Evolutionary conservation across 2,329 filamentous ascomycete species (phyloP), one percentile per base, ranked within the genome.

Genomic region (Aspergillus eucalypticola): DNA sequence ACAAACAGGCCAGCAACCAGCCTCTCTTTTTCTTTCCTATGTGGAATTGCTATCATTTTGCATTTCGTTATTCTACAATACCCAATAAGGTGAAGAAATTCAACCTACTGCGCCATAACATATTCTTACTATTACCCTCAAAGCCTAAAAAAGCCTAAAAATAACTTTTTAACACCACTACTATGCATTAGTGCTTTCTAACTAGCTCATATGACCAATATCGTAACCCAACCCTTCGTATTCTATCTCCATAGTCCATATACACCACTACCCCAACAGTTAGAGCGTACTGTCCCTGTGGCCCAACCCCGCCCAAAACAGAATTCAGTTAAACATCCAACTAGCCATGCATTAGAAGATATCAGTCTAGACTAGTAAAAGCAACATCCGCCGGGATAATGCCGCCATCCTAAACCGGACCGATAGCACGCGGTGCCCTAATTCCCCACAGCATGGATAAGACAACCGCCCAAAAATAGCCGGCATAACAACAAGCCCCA

Each of bases 391-490:
- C 39, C 19, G n/a, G 8, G 8, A n/a, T 29, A 27, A n/a, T 8
- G 3, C 17, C 17, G 21, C 44, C 44, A 46, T 25, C 11, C 25
- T 2, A 8, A 54, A 35, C 21, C 21, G 25, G 27, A 17, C 35
- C 11, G 25, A 5, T 35, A 53, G 17, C 23, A 32, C 7, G 19
- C 13, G 13, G 19, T 19, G 15, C 42, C 25, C 4, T 54, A 23
- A 17, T 4, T 46, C 6, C 15, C 39, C 42, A 25, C 53, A 23
- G 21, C 17, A 8, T 25, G 32, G 53, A 46, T 55, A 46, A 55
- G 53, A 55, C 53, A 27, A n/a, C 35, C 4, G n/a, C 19, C 53
- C 53, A 55, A 55, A 54, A 55, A 46, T 46, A 46, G 39, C n/a
- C 53, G n/a, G 23, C n/a, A 54, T 13, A 21, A 13, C 32, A 35